Percentiles rank a stretch among this genome's conserved stretches.
Conservation (phyloP, 1,139 yeast genomes). For the Nakaseomyces glabratus region DNA sequence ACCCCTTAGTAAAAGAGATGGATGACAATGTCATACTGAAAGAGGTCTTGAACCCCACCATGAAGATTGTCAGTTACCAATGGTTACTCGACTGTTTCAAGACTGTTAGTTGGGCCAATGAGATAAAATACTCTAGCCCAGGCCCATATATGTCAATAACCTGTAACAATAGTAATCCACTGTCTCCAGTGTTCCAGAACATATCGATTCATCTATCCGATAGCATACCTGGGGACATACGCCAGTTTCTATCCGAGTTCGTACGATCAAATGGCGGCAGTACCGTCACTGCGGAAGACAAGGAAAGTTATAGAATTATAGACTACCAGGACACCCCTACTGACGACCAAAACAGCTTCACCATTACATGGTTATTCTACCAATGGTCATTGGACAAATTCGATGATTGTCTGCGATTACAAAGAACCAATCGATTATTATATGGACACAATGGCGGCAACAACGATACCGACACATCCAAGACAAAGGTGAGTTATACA, state of each 20-base stretch:
- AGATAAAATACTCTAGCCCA: no score
- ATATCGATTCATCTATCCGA: no score
- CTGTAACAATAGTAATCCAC: no score
- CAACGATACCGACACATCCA: no score
- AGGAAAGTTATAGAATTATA: neutral
- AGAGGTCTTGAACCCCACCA: neutral
- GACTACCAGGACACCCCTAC: no score
- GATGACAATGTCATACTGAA: neutral
- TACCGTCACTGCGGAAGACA: neutral
- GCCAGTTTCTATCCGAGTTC: neutral
- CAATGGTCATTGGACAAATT: neutral
- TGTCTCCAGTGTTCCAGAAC: no score
- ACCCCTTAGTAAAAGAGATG: neutral
- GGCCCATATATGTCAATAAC: no score
- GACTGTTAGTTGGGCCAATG: no score
- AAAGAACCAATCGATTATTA: no score
- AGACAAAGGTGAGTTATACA: neutral
- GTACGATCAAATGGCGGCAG: neutral
- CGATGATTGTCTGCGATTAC: no score
- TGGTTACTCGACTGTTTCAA: neutral
- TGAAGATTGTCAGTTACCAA: neutral
- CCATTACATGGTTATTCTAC: slow-evolving; percentile 1
- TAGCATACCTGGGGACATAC: no score
- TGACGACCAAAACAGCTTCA: neutral
- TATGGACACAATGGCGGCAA: no score